These are phyloP conservation scores for Sapria himalayana DNA, from an alignment of 345 rosid species.

Conservation along the genomic window DNA sequence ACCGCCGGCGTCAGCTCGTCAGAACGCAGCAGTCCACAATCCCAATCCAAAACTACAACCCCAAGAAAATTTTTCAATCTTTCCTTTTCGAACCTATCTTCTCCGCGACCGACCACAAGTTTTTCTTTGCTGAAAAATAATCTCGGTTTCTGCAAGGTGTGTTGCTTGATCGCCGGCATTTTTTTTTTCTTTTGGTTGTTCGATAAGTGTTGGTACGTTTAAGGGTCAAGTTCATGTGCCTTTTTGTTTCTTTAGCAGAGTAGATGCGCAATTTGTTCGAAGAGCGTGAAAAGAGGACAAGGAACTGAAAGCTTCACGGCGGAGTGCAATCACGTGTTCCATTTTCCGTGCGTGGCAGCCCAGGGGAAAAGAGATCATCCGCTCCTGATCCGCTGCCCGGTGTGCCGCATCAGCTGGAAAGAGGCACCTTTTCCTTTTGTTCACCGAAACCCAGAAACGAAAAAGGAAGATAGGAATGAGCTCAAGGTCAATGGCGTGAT, in stretches of 20 bases:
- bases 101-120: slow-evolving; percentile 56
- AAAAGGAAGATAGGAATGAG: slow-evolving; percentile 12
- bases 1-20: slow-evolving; percentile 22
- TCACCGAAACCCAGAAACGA: slow-evolving; percentile 9
- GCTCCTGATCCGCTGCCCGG: slow-evolving; percentile 38
- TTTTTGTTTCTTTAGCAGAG: slow-evolving; percentile 13
- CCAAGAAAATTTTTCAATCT: slow-evolving; percentile 18
- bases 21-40: slow-evolving; percentile 36
- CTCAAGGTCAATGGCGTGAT: slow-evolving; percentile 9
- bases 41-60: slow-evolving; percentile 26
- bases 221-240: not conserved
- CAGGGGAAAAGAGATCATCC: slow-evolving; percentile 24
- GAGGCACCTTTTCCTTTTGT: slow-evolving; percentile 21
- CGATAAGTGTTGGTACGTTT: not conserved
- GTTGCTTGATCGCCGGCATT: not conserved
- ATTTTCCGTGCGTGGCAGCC: slow-evolving; percentile 50
- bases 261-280: slow-evolving; percentile 60
- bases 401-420: slow-evolving; percentile 50
- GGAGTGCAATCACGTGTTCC: slow-evolving; percentile 65
- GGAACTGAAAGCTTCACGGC: slow-evolving; percentile 80
- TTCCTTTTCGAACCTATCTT: slow-evolving; percentile 38
- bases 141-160: slow-evolving; percentile 49
- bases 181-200: not conserved
- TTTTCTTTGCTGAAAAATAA: slow-evolving; percentile 50
- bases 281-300: slow-evolving; percentile 41